These are phyloP conservation scores for Phyllostachys edulis DNA, from an alignment of 176 grass and related monocot genomes.

Conservation along the genomic window DNA sequence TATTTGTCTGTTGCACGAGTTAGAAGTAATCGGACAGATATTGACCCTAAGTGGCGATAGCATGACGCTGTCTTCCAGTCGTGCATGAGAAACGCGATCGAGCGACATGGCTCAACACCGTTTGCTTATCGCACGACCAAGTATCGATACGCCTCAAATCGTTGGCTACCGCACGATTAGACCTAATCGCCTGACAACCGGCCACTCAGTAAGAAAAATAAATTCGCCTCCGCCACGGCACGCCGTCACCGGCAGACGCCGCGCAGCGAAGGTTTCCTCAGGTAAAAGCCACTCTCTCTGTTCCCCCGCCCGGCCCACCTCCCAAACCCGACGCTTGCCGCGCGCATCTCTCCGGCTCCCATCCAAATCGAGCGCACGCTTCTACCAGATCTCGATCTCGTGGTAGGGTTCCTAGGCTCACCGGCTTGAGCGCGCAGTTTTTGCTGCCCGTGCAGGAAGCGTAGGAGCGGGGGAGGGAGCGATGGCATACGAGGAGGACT, in stretches of 20 bases:
- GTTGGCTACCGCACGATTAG: too few species aligned
- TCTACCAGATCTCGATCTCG: constrained; percentile 42
- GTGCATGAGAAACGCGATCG: too few species aligned
- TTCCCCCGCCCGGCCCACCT: neutral
- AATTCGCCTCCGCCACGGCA: constrained; percentile 13
- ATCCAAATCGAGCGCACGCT: neutral
- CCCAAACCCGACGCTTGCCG: neutral
- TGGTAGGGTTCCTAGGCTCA: constrained; percentile 17
- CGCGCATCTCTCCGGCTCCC: neutral
- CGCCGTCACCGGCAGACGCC: constrained; percentile 30
- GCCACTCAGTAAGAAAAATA: too few species aligned
- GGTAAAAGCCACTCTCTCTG: neutral
- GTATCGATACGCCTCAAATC: too few species aligned
- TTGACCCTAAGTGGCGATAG: too few species aligned
- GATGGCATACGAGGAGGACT: constrained; percentile 65
- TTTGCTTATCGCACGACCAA: too few species aligned
- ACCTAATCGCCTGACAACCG: too few species aligned
- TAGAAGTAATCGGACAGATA: too few species aligned
- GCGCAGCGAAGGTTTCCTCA: constrained; percentile 11
- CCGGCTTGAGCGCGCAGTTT: neutral
- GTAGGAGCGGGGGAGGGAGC: neutral
- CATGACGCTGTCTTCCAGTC: too few species aligned
- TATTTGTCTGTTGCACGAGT: too few species aligned
- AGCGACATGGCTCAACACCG: too few species aligned
- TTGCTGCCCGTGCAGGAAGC: neutral